phyloP scores from a whole-genome alignment of 1,284 basidiomycete genomes.

The Heterobasidion occidentale region DNA sequence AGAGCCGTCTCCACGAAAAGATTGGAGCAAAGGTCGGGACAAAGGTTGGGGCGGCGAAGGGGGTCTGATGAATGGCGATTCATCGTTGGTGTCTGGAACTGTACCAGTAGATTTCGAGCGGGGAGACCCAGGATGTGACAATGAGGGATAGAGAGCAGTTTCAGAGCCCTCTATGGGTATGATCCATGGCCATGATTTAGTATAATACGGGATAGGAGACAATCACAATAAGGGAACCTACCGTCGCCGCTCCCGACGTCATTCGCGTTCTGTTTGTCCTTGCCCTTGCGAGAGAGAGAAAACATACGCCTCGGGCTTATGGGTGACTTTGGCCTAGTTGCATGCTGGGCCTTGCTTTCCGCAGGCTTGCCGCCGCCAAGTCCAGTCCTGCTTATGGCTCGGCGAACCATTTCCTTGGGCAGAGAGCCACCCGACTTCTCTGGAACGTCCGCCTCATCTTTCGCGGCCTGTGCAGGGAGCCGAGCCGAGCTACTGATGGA shows the following conservation, averaged over 20 bases:
- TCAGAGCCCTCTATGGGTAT: neutral
- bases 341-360: constrained; percentile 15
- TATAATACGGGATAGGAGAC: neutral
- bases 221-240: neutral
- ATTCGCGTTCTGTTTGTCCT: constrained; percentile 34
- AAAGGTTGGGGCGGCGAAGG: constrained; percentile 49
- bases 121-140: neutral
- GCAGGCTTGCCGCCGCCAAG: constrained; percentile 41
- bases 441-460: neutral
- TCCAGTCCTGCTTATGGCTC: constrained; percentile 46
- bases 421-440: constrained; percentile 3
- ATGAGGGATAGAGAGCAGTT: neutral
- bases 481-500: neutral
- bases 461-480: too few relatives aligned
- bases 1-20: constrained; percentile 59
- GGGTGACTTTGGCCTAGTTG: constrained; percentile 24
- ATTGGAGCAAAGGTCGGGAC: constrained; percentile 34
- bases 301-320: constrained; percentile 43
- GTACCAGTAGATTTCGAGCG: constrained; percentile 1
- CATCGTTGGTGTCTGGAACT: constrained; percentile 31
- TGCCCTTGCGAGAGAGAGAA: constrained; percentile 46
- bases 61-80: constrained; percentile 72
- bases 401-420: constrained; percentile 25
- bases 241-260: constrained; percentile 23
- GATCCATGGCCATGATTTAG: neutral